Base-by-base conservation (phyloP, 495 filamentous ascomycete genomes). In the Platismatia glauca region DNA sequence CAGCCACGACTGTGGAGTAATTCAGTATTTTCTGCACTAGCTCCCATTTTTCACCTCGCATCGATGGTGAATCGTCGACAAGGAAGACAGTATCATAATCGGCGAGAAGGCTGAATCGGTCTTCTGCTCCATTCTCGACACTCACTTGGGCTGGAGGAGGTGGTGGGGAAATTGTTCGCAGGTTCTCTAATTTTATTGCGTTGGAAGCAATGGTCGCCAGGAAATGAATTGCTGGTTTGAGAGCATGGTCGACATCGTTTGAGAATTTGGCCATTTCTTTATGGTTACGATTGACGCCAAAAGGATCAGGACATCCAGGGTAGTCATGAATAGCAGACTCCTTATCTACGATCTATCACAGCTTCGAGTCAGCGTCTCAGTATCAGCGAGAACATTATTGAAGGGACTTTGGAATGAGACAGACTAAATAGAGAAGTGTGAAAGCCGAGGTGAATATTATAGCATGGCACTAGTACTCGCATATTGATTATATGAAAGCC, bases 241-340 rank as follows among this genome's bases (percentile, higher is more conserved):
- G 46, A 50, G 24, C 46, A 50, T 50, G 46, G 46, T 15, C 46
- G 12, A 29, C 46, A 29, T 6, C 12, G 7, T 27, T 50, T 11
- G 24, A 15, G 16, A 29, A 50, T 7, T 50, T 50, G 24, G 46
- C 46, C 22, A 50, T 50, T 11, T 50, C 24, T 29, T 13, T 50
- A 31, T 50, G 46, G 24, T 31, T 6, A 29, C 46, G 46, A 5
- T 50, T 16, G 46, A 50, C 46, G 6, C 24, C 46, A 50, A 50
- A 50, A 1, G 46, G 46, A 16, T 16, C 16, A 29, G 46, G 46
- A 11, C 46, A 50, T 50, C 24, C 46, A 12, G 22, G 46, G 34
- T 59, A 59, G 13, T 59, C 35, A 24, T 38, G 34, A 38, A 33
- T 16, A 27, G 57, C 57, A 3, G 57, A 59, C n/a, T 59, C 57